A percentile compares a stretch with the other conserved stretches of the same genome.
Evolutionary conservation across 1,284 basidiomycete genomes (phyloP).

Genomic region (Coniferiporia weirii): DNA sequence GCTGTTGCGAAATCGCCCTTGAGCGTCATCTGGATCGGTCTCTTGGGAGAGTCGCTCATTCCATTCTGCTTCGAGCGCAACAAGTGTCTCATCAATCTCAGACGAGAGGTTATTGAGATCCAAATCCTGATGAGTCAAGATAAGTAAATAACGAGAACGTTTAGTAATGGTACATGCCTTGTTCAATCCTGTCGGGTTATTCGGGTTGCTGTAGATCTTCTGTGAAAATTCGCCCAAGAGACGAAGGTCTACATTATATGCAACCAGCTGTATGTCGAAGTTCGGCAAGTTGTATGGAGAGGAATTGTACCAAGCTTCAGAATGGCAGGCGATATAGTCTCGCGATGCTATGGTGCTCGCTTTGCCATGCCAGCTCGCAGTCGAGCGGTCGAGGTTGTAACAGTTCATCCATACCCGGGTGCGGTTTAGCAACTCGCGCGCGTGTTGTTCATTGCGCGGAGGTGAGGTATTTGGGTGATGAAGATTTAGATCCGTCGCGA

Average conservation of each 20-base stretch:
- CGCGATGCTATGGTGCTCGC: constrained; percentile 64
- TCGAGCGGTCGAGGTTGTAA: constrained; percentile 79
- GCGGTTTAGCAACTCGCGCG: constrained; percentile 81
- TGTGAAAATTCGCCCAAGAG: constrained; percentile 55
- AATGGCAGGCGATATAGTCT: constrained; percentile 75
- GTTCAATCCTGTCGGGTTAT: constrained; percentile 66
- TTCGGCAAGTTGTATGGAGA: constrained; percentile 61
- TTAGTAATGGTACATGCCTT: constrained; percentile 39
- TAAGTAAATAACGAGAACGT: not conserved
- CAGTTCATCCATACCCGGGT: constrained; percentile 85
- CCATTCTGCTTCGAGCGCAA: constrained; percentile 52
- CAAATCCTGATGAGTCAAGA: constrained; percentile 37
- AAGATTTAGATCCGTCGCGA: constrained; percentile 80
- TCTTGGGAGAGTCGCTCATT: constrained; percentile 39
- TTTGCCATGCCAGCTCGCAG: constrained; percentile 80
- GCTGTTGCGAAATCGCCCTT: constrained; percentile 56
- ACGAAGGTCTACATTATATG: constrained; percentile 67
- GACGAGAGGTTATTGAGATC: constrained; percentile 61
- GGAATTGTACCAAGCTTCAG: constrained; percentile 67
- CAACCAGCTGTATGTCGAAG: constrained; percentile 73
- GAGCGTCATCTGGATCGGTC: constrained; percentile 45
- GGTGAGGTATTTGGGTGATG: constrained; percentile 69
- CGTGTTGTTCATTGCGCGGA: constrained; percentile 64
- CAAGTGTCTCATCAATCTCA: constrained; percentile 60
- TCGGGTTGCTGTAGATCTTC: constrained; percentile 67